Percentiles rank a stretch among this genome's conserved stretches.
These are phyloP conservation scores for Neurospora tetrasperma DNA, from an alignment of 495 filamentous ascomycete species.

Conservation along the genomic window DNA sequence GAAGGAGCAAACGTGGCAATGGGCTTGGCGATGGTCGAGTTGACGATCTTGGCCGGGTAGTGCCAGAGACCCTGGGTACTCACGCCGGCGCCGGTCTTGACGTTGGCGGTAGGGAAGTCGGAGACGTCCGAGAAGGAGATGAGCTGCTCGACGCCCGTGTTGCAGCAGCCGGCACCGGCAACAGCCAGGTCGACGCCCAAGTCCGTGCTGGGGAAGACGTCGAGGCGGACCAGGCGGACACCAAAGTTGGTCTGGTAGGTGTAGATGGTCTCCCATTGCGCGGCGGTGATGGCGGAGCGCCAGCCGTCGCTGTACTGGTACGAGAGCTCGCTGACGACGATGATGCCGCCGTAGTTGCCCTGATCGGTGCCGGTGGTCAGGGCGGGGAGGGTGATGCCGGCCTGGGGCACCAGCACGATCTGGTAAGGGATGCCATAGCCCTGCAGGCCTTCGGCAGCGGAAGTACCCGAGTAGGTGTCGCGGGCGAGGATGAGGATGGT, in stretches of 20 bases:
- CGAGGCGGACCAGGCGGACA: conserved; percentile 52
- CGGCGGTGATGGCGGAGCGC: conserved; percentile 44
- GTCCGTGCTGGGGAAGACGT: conserved; percentile 44
- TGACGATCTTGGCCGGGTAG: conserved; percentile 45
- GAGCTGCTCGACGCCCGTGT: conserved; percentile 40
- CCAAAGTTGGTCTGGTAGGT: conserved; percentile 47
- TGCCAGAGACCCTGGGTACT: conserved; percentile 42
- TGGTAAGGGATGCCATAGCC: conserved; percentile 53
- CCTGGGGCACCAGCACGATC: conserved; percentile 42
- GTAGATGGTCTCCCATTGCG: conserved; percentile 47
- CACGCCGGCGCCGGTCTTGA: conserved; percentile 27
- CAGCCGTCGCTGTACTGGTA: conserved; percentile 43
- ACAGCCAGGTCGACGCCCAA: conserved; percentile 28
- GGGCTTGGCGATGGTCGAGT: conserved; percentile 41
- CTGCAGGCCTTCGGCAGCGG: conserved; percentile 45
- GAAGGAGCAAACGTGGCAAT: conserved; percentile 41
- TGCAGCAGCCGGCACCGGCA: conserved; percentile 26
- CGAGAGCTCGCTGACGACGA: conserved; percentile 45
- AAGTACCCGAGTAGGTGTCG: conserved; percentile 34
- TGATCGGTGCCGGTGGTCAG: conserved; percentile 32
- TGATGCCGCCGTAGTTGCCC: conserved; percentile 50
- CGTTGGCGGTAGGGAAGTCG: conserved; percentile 40
- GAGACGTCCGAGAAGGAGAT: conserved; percentile 39
- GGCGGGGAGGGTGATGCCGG: conserved; percentile 39
- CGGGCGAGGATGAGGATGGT: conserved; percentile 51